These are phyloP conservation scores for Agrocybe praecox DNA, from an alignment of 768 basidiomycete genomes.

Conservation along the genomic window DNA sequence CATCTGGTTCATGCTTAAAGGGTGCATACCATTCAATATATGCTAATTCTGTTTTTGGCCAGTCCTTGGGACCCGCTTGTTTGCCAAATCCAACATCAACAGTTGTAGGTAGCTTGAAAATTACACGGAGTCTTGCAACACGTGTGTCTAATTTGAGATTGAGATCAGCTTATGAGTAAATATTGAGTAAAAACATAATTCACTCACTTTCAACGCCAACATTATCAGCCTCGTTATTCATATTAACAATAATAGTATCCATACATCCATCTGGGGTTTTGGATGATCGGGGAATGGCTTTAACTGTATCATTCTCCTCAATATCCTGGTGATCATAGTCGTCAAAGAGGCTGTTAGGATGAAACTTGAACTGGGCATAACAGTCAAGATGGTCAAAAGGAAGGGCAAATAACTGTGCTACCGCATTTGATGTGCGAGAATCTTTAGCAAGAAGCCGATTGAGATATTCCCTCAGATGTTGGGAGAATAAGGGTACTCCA, in stretches of 20 bases:
- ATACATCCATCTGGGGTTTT: conserved; percentile 11
- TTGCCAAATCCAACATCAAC: conserved; percentile 1
- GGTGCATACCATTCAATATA: too few species aligned
- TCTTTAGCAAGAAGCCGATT: too few species aligned
- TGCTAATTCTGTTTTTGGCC: too few species aligned
- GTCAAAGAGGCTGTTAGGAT: conserved; percentile 16
- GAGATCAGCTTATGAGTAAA: too few species aligned
- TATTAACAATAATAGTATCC: conserved; percentile 23
- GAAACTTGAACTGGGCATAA: conserved; percentile 22
- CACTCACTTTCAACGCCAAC: conserved; percentile 14
- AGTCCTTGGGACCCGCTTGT: too few species aligned
- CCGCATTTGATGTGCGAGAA: not conserved
- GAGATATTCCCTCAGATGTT: too few species aligned
- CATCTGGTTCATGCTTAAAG: too few species aligned
- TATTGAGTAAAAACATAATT: too few species aligned
- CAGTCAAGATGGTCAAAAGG: conserved; percentile 19
- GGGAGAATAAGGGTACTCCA: too few species aligned
- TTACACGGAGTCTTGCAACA: conserved; percentile 22
- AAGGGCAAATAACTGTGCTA: not conserved
- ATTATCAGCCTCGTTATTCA: conserved; percentile 14
- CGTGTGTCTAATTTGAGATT: conserved; percentile 15
- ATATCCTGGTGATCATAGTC: conserved; percentile 3
- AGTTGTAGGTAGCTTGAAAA: conserved; percentile 18
- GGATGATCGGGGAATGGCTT: conserved; percentile 12
- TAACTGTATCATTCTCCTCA: conserved; percentile 16